Evolutionary conservation across 306 rosid species (phyloP).

Genomic region (Parietaria judaica): DNA sequence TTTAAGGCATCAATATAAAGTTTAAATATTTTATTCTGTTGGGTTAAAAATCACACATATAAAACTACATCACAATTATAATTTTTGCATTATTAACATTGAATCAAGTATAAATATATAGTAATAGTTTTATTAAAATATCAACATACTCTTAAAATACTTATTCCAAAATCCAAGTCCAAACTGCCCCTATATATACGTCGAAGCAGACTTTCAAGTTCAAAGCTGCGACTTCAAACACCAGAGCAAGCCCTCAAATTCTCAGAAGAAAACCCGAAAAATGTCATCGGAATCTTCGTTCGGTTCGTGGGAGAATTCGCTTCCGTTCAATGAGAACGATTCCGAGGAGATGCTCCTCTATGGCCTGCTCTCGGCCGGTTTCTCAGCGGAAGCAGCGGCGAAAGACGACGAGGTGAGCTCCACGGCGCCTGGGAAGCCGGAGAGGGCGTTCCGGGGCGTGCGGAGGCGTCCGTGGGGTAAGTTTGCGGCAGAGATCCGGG

Average conservation of each 20-base stretch:
- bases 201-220: neutral
- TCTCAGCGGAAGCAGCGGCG: neutral
- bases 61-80: no score
- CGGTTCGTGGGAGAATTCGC: conserved; percentile 44
- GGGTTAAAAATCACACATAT: no score
- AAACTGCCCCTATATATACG: conserved; percentile 1
- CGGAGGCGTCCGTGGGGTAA: conserved; percentile 93
- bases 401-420: conserved; percentile 71
- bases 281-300: conserved; percentile 52
- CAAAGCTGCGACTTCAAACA: neutral
- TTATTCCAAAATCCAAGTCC: no score
- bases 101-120: no score
- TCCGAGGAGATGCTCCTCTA: conserved; percentile 83
- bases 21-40: no score
- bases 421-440: conserved; percentile 8
- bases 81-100: no score
- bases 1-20: no score
- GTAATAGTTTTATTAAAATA: no score
- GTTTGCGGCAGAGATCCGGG: conserved; percentile 91
- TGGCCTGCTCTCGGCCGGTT: conserved; percentile 45
- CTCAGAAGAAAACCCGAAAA: conserved; percentile 37
- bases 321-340: conserved; percentile 86
- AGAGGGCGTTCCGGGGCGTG: conserved; percentile 64
- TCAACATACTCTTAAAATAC: no score
- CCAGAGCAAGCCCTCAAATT: conserved; percentile 19